Conservation (phyloP, 805 yeast genomes). For the Monosporozyma aerobia region DNA sequence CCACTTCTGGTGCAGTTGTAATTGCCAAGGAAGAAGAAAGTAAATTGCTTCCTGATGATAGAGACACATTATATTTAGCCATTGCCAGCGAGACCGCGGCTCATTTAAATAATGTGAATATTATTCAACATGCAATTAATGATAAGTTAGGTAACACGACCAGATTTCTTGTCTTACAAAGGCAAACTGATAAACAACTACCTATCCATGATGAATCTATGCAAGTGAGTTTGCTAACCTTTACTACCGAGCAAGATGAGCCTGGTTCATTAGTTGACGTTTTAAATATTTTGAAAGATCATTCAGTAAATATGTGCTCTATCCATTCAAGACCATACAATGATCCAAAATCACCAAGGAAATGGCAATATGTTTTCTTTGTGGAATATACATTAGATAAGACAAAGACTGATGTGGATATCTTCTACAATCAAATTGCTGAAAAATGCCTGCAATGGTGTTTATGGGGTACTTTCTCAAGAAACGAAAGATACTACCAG, state of each 20-base stretch:
- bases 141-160: conserved; percentile 75
- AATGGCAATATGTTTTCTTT: conserved; percentile 79
- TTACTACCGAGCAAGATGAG: conserved; percentile 53
- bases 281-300: conserved; percentile 44
- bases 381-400: conserved; percentile 44
- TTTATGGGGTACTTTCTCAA: conserved; percentile 50
- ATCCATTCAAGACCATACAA: conserved; percentile 70
- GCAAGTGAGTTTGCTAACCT: conserved; percentile 48
- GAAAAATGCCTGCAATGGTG: conserved; percentile 40
- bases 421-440: conserved; percentile 37
- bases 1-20: conserved; percentile 83
- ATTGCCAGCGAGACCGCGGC: conserved; percentile 68
- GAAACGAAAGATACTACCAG: conserved; percentile 34
- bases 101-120: conserved; percentile 45
- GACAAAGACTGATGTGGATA: conserved; percentile 19
- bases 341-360: conserved; percentile 10
- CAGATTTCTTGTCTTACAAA: conserved; percentile 64
- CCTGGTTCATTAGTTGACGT: conserved; percentile 72
- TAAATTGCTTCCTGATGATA: conserved; percentile 16
- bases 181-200: conserved; percentile 13
- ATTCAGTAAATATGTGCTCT: conserved; percentile 55
- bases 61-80: conserved; percentile 45
- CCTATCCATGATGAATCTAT: neutral
- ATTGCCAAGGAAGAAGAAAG: conserved; percentile 32
- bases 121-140: conserved; percentile 50